These are phyloP conservation scores for Raffaelea deltoideospora DNA, from an alignment of 2,329 filamentous ascomycete species.

Conservation along the genomic window DNA sequence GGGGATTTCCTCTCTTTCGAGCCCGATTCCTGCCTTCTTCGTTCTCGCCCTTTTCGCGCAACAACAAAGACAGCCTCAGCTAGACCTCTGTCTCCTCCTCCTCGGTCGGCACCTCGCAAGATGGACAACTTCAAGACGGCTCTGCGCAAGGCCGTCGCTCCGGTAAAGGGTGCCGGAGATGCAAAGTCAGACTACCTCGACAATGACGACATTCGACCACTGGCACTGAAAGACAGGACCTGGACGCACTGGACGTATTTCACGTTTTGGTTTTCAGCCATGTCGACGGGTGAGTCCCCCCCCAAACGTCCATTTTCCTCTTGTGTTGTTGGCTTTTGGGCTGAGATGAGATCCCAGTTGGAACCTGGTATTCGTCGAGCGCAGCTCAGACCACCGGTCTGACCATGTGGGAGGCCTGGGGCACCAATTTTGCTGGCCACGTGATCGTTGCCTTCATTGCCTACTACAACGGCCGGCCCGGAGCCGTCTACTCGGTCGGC, in stretches of 20 bases:
- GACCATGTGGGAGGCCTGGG: conserved; percentile 32
- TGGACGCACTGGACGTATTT: conserved; percentile 25
- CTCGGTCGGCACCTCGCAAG: neutral
- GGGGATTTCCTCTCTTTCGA: no score
- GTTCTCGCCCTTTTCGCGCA: no score
- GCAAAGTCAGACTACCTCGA: conserved; percentile 15
- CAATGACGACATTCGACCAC: conserved; percentile 25
- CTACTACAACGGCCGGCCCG: conserved; percentile 20
- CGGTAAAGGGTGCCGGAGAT: conserved; percentile 5
- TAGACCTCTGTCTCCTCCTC: neutral
- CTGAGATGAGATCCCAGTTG: no score
- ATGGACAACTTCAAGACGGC: neutral
- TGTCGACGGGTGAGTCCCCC: no score
- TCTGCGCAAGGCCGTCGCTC: neutral
- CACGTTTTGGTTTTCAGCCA: conserved; percentile 26
- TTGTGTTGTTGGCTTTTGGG: no score
- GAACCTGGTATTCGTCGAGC: conserved; percentile 22
- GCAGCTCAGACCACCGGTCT: conserved; percentile 26
- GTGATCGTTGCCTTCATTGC: conserved; percentile 24
- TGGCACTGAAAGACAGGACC: conserved; percentile 22
- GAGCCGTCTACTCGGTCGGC: conserved; percentile 21
- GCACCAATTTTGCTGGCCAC: conserved; percentile 23
- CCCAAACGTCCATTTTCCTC: no score
- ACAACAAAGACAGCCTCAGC: neutral
- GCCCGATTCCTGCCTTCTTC: no score